phyloP scores from a whole-genome alignment of 1,284 basidiomycete genomes.

The Athelia psychrophila region DNA sequence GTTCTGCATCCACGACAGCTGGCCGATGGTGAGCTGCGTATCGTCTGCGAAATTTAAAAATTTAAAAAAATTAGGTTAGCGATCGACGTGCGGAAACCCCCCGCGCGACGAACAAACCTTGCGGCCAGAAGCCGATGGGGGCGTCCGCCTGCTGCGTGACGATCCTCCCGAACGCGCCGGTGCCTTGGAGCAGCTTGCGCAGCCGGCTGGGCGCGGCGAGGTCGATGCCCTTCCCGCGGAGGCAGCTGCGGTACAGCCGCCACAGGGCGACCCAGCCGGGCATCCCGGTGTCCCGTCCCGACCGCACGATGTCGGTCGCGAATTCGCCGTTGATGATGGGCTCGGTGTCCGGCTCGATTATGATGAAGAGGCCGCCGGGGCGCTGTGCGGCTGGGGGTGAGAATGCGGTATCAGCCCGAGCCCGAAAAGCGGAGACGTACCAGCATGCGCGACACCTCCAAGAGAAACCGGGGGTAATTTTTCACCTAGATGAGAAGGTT shows the following conservation, averaged over 20 bases:
- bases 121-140: conserved; percentile 60
- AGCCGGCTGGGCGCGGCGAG: conserved; percentile 53
- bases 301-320: conserved; percentile 30
- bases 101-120: too few species aligned
- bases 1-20: conserved; percentile 68
- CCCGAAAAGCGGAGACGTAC: too few species aligned
- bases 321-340: conserved; percentile 44
- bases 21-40: conserved; percentile 53
- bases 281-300: conserved; percentile 30
- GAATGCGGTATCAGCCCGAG: too few species aligned
- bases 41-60: conserved; percentile 20
- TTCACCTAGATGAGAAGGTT: conserved; percentile 40
- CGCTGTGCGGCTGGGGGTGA: conserved; percentile 25
- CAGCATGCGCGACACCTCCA: conserved; percentile 58
- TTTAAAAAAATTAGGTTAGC: conserved; percentile 2
- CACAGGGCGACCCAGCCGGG: conserved; percentile 60
- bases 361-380: conserved; percentile 64
- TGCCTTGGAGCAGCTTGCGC: conserved; percentile 39
- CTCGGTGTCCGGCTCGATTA: conserved; percentile 56
- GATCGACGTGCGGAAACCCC: conserved; percentile 8
- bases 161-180: conserved; percentile 48
- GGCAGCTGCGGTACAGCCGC: conserved; percentile 53
- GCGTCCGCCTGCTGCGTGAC: conserved; percentile 48
- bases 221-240: conserved; percentile 50
- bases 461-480: conserved; percentile 55